Conservation (phyloP, 1,139 yeast species). For the Sugiyamaella sp. region DNA sequence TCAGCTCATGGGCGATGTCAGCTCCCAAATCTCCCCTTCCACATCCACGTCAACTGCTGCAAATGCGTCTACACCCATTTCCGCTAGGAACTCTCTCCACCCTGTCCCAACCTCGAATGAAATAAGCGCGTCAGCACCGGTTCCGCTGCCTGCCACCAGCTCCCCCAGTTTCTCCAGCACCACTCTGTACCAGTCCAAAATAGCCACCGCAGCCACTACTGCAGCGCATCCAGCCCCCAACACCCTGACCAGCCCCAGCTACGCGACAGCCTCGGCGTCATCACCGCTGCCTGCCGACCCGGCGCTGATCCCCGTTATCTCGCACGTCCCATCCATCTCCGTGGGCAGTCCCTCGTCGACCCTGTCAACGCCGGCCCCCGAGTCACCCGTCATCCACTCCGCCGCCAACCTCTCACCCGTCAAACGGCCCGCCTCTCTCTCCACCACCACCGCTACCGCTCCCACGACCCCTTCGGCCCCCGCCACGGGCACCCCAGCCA, state of each 20-base stretch:
- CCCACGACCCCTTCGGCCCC: slow-evolving; percentile 14
- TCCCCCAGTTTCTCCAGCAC: no score
- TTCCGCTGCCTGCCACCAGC: no score
- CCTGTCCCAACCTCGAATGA: no score
- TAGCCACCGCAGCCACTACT: slow-evolving; percentile 15
- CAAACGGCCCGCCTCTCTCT: slow-evolving; percentile 18
- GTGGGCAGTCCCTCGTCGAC: slow-evolving; percentile 21
- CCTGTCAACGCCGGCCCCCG: slow-evolving; percentile 8
- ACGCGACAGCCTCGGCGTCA: slow-evolving; percentile 14
- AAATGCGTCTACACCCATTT: background rate
- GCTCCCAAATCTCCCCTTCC: slow-evolving; percentile 2
- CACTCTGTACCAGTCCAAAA: no score
- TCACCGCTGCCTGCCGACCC: slow-evolving; percentile 21
- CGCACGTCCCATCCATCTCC: slow-evolving; percentile 32
- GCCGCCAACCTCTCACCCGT: slow-evolving; percentile 2
- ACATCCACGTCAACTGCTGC: slow-evolving; percentile 18
- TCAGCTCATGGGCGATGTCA: slow-evolving; percentile 14
- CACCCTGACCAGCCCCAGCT: background rate
- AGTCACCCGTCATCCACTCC: background rate
- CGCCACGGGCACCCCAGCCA: slow-evolving; percentile 24
- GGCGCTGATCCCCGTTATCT: slow-evolving; percentile 29
- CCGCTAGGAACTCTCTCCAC: no score
- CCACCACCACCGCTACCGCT: slow-evolving; percentile 27
- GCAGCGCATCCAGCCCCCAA: background rate
- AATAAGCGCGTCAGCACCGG: no score